Conservation (phyloP, 495 filamentous ascomycete species). For the Talaromyces thailandensis region DNA sequence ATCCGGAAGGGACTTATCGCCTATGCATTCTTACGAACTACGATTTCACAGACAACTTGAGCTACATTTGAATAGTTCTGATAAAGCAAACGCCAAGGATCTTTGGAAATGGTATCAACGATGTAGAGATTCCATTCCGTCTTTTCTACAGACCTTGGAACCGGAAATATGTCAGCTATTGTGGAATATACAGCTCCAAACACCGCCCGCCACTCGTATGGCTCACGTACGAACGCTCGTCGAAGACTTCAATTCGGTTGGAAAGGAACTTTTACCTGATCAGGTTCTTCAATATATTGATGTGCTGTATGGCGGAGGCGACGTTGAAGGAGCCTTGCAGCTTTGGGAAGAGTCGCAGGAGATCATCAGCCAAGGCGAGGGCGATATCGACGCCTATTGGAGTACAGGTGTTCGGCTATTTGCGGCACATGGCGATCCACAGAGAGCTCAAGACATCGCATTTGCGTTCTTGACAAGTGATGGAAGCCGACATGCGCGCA, state of each 20-base stretch:
- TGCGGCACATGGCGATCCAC: constrained; percentile 46
- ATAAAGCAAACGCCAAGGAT: constrained; percentile 23
- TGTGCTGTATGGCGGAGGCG: constrained; percentile 51
- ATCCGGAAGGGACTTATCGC: not conserved
- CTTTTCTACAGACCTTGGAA: constrained; percentile 26
- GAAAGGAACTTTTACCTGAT: constrained; percentile 38
- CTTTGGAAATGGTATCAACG: constrained; percentile 39
- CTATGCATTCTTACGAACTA: constrained; percentile 22
- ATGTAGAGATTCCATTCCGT: constrained; percentile 31
- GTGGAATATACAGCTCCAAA: constrained; percentile 37
- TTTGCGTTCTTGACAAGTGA: constrained; percentile 46
- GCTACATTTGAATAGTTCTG: constrained; percentile 13
- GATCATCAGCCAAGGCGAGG: constrained; percentile 42
- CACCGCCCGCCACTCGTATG: constrained; percentile 33
- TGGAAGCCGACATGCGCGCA: constrained; percentile 41
- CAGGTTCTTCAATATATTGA: constrained; percentile 59
- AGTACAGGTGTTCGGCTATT: constrained; percentile 63
- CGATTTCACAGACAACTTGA: constrained; percentile 25
- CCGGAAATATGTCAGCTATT: constrained; percentile 29
- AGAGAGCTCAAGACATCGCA: constrained; percentile 55
- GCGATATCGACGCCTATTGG: constrained; percentile 49
- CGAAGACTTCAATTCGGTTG: constrained; percentile 51
- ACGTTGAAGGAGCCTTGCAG: constrained; percentile 49
- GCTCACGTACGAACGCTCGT: constrained; percentile 49
- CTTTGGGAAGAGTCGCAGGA: constrained; percentile 53